Evolutionary conservation across 176 grass and related monocot genomes (phyloP).

Genomic region (Aechmea fasciata): DNA sequence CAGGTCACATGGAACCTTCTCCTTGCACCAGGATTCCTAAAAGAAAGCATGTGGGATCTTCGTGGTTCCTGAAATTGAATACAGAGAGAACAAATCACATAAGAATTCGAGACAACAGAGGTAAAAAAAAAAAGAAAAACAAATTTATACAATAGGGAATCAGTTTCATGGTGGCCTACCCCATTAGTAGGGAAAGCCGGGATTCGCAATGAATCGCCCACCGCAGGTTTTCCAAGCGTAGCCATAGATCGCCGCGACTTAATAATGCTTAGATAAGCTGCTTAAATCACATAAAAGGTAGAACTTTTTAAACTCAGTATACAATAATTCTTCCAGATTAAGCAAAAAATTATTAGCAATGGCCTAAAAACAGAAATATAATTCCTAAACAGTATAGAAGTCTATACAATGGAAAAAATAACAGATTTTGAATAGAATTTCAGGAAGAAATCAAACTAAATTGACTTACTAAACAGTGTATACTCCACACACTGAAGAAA

Average conservation of each 20-base stretch:
- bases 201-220: slow-evolving; percentile 21
- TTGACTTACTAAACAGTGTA: no score
- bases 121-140: not conserved
- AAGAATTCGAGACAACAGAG: not conserved
- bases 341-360: not conserved
- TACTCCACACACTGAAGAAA: no score
- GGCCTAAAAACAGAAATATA: not conserved
- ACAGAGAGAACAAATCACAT: not conserved
- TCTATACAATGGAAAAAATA: no score
- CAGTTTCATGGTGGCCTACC: slow-evolving; percentile 17
- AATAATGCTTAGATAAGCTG: slow-evolving; percentile 8
- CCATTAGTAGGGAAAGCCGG: slow-evolving; percentile 33
- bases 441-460: no score
- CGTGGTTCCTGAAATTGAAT: slow-evolving; percentile 26
- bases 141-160: not conserved
- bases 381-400: not conserved
- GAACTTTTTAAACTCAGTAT: not conserved
- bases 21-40: slow-evolving; percentile 10
- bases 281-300: not conserved
- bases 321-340: no score
- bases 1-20: slow-evolving; percentile 14
- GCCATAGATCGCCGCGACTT: slow-evolving; percentile 35
- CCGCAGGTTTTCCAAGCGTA: slow-evolving; percentile 24
- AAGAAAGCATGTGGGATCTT: slow-evolving; percentile 15
- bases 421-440: no score